phyloP scores from a whole-genome alignment of 164 flowering plant genomes.

The Berberis thunbergii region DNA sequence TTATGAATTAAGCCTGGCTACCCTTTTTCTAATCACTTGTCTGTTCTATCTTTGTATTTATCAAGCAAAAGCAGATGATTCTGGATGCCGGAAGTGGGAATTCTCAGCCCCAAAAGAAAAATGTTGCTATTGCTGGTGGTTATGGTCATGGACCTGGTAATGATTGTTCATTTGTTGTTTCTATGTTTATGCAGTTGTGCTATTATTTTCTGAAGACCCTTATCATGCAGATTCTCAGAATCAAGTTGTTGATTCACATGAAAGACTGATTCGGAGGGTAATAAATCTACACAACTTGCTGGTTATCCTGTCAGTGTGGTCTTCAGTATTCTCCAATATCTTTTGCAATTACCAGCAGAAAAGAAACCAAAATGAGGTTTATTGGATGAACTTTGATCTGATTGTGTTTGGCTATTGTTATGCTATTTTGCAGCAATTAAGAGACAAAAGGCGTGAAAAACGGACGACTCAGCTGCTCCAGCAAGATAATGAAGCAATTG shows the following conservation, averaged over 20 bases:
- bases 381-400: no score
- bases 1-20: neutral
- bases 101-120: constrained; percentile 21
- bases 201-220: neutral
- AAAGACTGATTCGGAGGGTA: constrained; percentile 67
- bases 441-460: constrained; percentile 76
- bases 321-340: no score
- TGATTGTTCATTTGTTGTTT: no score
- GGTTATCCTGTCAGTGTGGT: no score
- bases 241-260: constrained; percentile 47
- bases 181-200: neutral
- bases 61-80: constrained; percentile 27
- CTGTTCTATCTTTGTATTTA: neutral
- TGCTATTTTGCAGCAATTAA: constrained; percentile 43
- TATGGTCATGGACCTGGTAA: constrained; percentile 1
- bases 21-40: neutral
- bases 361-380: no score
- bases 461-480: constrained; percentile 63
- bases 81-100: constrained; percentile 20
- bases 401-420: neutral
- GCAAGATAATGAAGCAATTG: constrained; percentile 60
- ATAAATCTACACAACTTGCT: neutral
- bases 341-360: no score
- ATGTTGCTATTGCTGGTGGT: constrained; percentile 20
- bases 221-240: constrained; percentile 43